phyloP scores from a whole-genome alignment of 345 rosid genomes.

The Aquilaria yunnanensis region DNA sequence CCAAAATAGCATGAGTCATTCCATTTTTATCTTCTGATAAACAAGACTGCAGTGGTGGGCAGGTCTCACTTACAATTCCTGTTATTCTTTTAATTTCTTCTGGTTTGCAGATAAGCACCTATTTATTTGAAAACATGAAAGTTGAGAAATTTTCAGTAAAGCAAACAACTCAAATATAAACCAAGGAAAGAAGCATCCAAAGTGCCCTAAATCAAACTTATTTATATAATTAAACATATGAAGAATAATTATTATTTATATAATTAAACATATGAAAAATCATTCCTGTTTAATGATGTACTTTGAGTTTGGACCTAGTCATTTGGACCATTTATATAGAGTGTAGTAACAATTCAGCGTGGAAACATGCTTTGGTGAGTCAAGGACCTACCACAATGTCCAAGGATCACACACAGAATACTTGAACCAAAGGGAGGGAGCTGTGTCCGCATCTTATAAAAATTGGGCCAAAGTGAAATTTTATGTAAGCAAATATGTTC shows the following conservation, averaged over 20 bases:
- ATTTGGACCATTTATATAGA: no score
- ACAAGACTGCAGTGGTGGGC: conserved; percentile 91
- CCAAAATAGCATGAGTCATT: conserved; percentile 98
- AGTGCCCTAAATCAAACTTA: neutral
- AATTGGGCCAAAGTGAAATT: no score
- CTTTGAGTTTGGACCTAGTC: no score
- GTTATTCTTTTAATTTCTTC: conserved; percentile 79
- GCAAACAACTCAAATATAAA: neutral
- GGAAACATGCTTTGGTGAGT: no score
- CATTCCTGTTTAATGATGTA: no score
- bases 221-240: conserved; percentile 6
- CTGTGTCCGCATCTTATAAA: no score
- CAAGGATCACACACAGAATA: no score
- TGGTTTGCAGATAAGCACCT: conserved; percentile 86
- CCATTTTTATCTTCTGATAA: conserved; percentile 97
- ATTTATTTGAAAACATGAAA: conserved; percentile 17
- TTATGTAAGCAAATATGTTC: no score
- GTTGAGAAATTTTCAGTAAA: neutral
- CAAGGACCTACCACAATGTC: no score
- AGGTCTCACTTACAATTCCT: conserved; percentile 74
- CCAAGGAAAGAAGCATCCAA: neutral
- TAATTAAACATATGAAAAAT: no score
- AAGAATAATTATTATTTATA: neutral
- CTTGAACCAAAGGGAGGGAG: no score
- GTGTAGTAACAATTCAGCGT: no score